Evolutionary conservation across 345 rosid species (phyloP).

Genomic region (Aegle marmelos): DNA sequence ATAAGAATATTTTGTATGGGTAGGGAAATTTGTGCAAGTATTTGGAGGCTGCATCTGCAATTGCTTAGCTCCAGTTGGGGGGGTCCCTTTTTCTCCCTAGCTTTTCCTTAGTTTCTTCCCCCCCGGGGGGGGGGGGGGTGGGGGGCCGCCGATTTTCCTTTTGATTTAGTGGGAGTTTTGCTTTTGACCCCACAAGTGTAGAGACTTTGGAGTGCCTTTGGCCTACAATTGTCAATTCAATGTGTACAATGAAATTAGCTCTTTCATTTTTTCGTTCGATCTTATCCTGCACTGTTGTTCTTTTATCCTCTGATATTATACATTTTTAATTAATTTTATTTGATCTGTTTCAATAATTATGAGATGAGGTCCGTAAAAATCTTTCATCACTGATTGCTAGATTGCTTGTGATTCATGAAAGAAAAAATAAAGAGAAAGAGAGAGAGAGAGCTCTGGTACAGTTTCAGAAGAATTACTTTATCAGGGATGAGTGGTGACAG

Average conservation of each 20-base stretch:
- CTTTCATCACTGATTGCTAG: background rate
- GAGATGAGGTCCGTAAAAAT: background rate
- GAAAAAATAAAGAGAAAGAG: no score
- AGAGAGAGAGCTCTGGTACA: background rate
- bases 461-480: conserved; percentile 5
- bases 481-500: conserved; percentile 11
- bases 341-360: background rate
- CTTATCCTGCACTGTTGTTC: background rate
- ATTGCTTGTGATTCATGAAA: background rate
- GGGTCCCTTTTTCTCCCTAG: conserved; percentile 16
- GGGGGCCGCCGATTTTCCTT: conserved; percentile 23
- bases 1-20: conserved; percentile 14
- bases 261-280: conserved; percentile 3
- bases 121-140: conserved; percentile 20
- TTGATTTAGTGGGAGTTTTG: conserved; percentile 26
- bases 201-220: conserved; percentile 26
- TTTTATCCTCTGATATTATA: background rate
- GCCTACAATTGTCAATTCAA: conserved; percentile 32
- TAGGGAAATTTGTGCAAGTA: background rate
- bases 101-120: conserved; percentile 12
- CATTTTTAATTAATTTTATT: background rate
- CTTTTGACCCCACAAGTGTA: conserved; percentile 29
- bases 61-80: conserved; percentile 15
- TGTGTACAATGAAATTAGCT: conserved; percentile 33
- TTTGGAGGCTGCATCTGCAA: conserved; percentile 30